Conservation (phyloP, 2,329 filamentous ascomycete genomes). For the Dothideomycetidae sp. region DNA sequence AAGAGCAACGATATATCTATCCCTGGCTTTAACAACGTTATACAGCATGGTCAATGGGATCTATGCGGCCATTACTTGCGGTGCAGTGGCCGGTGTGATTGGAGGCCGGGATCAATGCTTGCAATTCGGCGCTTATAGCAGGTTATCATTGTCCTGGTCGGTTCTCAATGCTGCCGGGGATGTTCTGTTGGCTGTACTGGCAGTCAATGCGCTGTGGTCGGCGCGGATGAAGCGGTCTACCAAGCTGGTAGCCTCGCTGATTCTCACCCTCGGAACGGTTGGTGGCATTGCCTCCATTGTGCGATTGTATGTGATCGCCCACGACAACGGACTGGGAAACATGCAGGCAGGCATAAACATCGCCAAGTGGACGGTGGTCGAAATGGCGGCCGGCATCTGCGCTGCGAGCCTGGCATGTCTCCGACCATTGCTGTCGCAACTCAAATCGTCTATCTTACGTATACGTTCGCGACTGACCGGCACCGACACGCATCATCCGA, state of each 20-base stretch:
- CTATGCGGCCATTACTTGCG: neutral
- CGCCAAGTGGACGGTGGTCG: slow-evolving; percentile 19
- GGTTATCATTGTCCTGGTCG: neutral
- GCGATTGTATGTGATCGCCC: neutral
- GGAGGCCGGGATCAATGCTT: neutral
- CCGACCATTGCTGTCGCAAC: slow-evolving; percentile 19
- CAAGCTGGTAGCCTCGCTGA: neutral
- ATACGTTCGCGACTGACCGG: too few relatives aligned
- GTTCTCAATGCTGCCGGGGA: neutral
- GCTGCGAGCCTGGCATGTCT: slow-evolving; percentile 21
- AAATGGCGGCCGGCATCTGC: slow-evolving; percentile 21
- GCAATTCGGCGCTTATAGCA: neutral
- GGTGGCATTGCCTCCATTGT: neutral
- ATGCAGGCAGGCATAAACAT: slow-evolving; percentile 13
- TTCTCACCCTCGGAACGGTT: neutral
- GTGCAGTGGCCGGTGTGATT: neutral
- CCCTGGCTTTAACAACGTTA: neutral
- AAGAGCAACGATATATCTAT: neutral
- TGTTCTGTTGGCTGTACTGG: neutral
- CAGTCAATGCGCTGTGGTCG: neutral
- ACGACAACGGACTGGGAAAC: neutral
- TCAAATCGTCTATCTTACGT: too few relatives aligned
- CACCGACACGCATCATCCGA: too few relatives aligned
- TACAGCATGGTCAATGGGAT: neutral
- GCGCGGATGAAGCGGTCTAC: neutral